phyloP scores from a whole-genome alignment of 768 basidiomycete genomes.

The Lentinula guzmanii region DNA sequence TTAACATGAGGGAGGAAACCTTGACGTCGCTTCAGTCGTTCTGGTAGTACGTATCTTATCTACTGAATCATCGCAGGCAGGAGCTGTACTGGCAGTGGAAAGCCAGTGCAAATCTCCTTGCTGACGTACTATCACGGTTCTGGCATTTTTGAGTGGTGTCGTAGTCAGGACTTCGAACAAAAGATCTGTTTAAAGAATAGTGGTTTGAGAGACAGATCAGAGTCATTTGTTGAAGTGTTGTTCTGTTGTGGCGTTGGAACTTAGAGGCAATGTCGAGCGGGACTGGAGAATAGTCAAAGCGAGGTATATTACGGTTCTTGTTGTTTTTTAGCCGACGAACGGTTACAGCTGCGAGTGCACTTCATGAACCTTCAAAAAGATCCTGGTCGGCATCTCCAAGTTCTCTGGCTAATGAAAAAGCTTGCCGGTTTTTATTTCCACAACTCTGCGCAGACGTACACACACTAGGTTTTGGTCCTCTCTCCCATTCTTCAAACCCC shows the following conservation, averaged over 20 bases:
- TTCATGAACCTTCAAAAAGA: background rate
- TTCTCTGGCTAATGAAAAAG: slow-evolving; percentile 35
- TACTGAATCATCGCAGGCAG: no score
- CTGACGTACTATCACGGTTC: no score
- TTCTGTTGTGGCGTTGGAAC: slow-evolving; percentile 38
- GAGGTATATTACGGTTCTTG: slow-evolving; percentile 20
- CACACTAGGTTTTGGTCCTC: background rate
- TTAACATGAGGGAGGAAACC: no score
- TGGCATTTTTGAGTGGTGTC: no score
- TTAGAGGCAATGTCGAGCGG: slow-evolving; percentile 13
- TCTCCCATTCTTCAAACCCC: no score
- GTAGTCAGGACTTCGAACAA: no score
- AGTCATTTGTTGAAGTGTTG: slow-evolving; percentile 52
- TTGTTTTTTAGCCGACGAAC: slow-evolving; percentile 15
- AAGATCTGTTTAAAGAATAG: no score
- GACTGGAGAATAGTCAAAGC: slow-evolving; percentile 37
- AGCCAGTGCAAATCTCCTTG: no score
- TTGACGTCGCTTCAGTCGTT: no score
- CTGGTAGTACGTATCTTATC: no score
- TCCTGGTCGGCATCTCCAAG: slow-evolving; percentile 38
- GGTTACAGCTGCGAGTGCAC: slow-evolving; percentile 7
- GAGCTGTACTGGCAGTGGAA: no score
- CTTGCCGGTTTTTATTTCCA: slow-evolving; percentile 42
- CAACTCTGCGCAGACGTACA: slow-evolving; percentile 40
- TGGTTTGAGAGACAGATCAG: slow-evolving; percentile 6